Percentiles rank a stretch among this genome's conserved stretches.
phyloP scores from a whole-genome alignment of 257 asterid species.

The Nicotiana otophora region DNA sequence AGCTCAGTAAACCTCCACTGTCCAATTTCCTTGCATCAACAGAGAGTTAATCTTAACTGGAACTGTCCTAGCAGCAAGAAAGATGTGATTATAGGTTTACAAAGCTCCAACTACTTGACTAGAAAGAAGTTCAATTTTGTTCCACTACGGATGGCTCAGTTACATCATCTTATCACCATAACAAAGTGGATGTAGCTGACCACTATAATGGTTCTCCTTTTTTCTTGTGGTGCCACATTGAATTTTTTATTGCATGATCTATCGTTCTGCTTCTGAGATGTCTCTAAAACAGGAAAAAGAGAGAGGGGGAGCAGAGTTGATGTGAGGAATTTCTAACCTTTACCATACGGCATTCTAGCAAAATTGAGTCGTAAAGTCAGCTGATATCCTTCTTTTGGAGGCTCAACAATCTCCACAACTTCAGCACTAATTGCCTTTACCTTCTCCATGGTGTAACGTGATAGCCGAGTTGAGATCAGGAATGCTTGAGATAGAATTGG shows the following conservation, averaged over 20 bases:
- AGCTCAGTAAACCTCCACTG: background rate
- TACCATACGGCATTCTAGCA: slow-evolving; percentile 40
- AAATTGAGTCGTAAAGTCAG: slow-evolving; percentile 60
- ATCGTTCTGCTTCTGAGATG: background rate
- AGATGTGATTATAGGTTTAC: background rate
- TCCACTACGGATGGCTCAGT: background rate
- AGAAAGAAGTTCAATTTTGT: background rate
- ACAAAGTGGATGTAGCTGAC: background rate
- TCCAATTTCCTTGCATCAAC: background rate
- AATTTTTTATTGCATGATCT: background rate
- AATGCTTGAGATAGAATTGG: slow-evolving; percentile 67
- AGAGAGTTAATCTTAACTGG: background rate
- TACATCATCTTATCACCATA: background rate
- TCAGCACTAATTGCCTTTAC: slow-evolving; percentile 55
- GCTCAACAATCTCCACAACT: slow-evolving; percentile 54
- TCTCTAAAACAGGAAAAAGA: background rate
- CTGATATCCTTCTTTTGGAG: slow-evolving; percentile 63
- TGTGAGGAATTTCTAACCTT: slow-evolving; percentile 40
- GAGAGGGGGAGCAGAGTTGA: background rate
- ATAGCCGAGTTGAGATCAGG: slow-evolving; percentile 41
- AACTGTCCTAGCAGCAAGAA: background rate
- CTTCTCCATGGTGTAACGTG: slow-evolving; percentile 48
- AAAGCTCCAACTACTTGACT: background rate
- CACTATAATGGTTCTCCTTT: background rate
- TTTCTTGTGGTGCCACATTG: background rate